Conservation (phyloP, 768 basidiomycete species). For the Boletales sp. region DNA sequence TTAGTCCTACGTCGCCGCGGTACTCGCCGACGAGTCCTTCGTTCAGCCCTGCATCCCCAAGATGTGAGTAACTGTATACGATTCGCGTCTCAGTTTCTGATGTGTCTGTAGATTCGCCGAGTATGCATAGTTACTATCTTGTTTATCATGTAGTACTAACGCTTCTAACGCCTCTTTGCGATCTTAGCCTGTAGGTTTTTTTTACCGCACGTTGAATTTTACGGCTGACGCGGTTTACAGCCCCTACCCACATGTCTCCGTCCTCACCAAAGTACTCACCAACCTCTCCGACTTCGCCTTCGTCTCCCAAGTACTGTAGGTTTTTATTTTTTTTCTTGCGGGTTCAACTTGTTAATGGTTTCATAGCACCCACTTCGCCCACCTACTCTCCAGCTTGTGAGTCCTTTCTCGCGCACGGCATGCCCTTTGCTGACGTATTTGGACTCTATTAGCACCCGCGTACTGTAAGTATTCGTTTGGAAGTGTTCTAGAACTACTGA, state of each 20-base stretch:
- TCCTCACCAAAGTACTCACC: constrained; percentile 93
- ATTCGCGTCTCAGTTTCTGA: neutral
- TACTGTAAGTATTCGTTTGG: constrained; percentile 57
- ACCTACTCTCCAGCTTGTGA: constrained; percentile 86
- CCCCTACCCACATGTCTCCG: constrained; percentile 80
- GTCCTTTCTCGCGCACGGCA: constrained; percentile 26
- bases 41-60: constrained; percentile 91
- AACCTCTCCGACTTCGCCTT: constrained; percentile 87
- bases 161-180: neutral
- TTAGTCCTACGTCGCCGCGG: constrained; percentile 84
- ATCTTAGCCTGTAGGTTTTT: constrained; percentile 57
- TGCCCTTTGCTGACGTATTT: constrained; percentile 2
- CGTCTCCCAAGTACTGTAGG: constrained; percentile 91
- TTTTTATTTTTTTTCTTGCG: constrained; percentile 1
- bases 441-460: constrained; percentile 57
- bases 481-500: constrained; percentile 1
- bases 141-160: constrained; percentile 22
- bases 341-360: constrained; percentile 9
- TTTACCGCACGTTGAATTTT: neutral
- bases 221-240: constrained; percentile 32
- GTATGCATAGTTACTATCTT: constrained; percentile 43
- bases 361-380: constrained; percentile 77
- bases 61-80: constrained; percentile 51
- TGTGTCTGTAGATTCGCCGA: constrained; percentile 63
- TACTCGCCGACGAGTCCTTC: constrained; percentile 90